These are phyloP conservation scores for Cardamine resedifolia DNA, from an alignment of 345 rosid genomes.

Conservation along the genomic window DNA sequence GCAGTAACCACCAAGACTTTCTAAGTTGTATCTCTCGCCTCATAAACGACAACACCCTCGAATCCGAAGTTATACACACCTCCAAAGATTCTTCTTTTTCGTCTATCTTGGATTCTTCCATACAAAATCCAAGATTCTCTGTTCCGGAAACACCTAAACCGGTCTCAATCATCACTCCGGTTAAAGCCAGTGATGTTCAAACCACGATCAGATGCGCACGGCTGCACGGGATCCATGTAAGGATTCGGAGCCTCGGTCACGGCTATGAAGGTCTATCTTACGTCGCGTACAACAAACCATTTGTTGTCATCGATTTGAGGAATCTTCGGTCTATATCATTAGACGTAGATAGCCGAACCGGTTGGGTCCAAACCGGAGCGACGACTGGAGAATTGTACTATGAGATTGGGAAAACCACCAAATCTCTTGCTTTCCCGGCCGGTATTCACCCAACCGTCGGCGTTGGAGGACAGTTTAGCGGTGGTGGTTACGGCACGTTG, in stretches of 20 bases:
- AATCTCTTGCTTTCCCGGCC: slow-evolving; percentile 47
- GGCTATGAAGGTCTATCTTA: slow-evolving; percentile 55
- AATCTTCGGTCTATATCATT: slow-evolving; percentile 44
- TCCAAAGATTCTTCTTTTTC: slow-evolving; percentile 8
- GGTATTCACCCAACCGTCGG: slow-evolving; percentile 49
- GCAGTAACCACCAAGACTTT: slow-evolving; percentile 13
- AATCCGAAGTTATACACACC: slow-evolving; percentile 31
- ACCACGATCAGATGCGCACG: slow-evolving; percentile 41
- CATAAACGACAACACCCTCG: slow-evolving; percentile 8
- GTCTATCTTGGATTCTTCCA: slow-evolving; percentile 30
- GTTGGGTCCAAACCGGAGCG: slow-evolving; percentile 61
- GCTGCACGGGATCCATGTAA: slow-evolving; percentile 36
- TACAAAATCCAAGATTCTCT: slow-evolving; percentile 30
- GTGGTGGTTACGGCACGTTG: slow-evolving; percentile 53
- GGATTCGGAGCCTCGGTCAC: slow-evolving; percentile 51
- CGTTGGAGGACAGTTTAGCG: slow-evolving; percentile 43
- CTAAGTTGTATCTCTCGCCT: slow-evolving; percentile 25
- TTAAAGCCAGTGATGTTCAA: slow-evolving; percentile 40
- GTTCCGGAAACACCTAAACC: slow-evolving; percentile 34
- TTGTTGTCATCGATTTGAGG: slow-evolving; percentile 46
- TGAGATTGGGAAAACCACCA: slow-evolving; percentile 43
- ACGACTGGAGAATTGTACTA: slow-evolving; percentile 55
- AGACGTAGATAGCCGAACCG: slow-evolving; percentile 39
- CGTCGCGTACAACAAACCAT: slow-evolving; percentile 39
- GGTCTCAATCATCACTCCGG: slow-evolving; percentile 40